Evolutionary conservation across 257 asterid species (phyloP), one percentile per base, ranked within the genome.

Genomic region (Gentiana straminea): DNA sequence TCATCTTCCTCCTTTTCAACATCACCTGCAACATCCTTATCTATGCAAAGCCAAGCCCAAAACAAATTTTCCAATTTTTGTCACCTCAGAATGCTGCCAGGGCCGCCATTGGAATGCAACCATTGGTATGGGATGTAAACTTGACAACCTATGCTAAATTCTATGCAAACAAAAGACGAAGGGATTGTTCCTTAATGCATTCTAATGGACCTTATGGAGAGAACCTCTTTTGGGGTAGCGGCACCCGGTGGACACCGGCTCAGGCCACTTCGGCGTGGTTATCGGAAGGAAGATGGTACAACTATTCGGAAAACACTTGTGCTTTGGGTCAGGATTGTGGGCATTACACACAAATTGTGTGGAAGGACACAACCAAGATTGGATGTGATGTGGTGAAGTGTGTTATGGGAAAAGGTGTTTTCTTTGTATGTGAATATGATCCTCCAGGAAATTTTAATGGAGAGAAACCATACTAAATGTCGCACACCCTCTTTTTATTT

Each of bases 71-170:
- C 0, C 46, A 2, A 41, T 41, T 41, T 41, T 41, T 2, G 4
- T 7, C 46, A 10, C 7, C 9, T 4, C 89, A 84, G 54, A 81
- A 84, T 51, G 57, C 38, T n/a, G 72, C 66, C 6, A 65, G 77
- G 8, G 62, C 73, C 35, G 36, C 59, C 32, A 64, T 71, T 13
- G 64, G 64, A 11, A 69, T 71, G 11, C 48, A 48, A 7, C 73
- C 77, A 4, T 24, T 71, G 0, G 34, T 35, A 12, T 66, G 77
- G 73, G 37, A 54, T 60, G 49, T 32, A 0, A 49, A 63, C 6
- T 56, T 66, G 1, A 64, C 61, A 3, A 35, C 9, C 4, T 71
- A 67, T 5, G 69, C 77, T 51, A 35, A 52, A 38, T 13, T 1
- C 2, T 67, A 58, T 59, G 69, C 73, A 1, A 35, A 63, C 5